phyloP scores from a whole-genome alignment of 257 asterid genomes.

The Solanum habrochaites region DNA sequence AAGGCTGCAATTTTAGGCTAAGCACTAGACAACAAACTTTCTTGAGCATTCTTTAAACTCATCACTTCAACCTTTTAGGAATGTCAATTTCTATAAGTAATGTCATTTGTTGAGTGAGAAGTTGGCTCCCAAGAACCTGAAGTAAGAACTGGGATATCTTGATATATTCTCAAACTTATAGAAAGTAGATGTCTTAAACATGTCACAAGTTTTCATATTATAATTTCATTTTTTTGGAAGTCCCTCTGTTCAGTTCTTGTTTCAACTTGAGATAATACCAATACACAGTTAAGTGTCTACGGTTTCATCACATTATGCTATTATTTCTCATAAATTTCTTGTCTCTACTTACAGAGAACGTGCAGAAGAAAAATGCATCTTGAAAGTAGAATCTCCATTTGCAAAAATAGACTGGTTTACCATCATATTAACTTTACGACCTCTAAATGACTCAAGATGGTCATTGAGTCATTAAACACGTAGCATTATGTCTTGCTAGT shows the following conservation, averaged over 20 bases:
- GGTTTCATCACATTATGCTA: neutral
- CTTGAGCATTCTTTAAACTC: neutral
- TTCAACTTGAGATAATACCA: neutral
- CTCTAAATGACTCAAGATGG: neutral
- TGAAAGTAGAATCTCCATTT: conserved; percentile 14
- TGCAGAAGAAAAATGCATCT: conserved; percentile 31
- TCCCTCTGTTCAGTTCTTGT: neutral
- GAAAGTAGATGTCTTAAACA: neutral
- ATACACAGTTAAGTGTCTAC: neutral
- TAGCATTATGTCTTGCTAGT: neutral
- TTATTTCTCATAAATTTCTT: neutral
- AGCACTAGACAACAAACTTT: neutral
- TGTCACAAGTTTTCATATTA: neutral
- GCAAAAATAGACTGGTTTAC: conserved; percentile 34
- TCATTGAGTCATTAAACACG: neutral
- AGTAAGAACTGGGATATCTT: neutral
- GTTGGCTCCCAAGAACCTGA: neutral
- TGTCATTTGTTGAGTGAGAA: neutral
- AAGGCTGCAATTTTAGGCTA: neutral
- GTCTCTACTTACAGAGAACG: conserved; percentile 23
- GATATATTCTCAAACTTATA: neutral
- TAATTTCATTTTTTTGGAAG: neutral
- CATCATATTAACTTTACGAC: conserved; percentile 23
- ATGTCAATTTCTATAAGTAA: neutral
- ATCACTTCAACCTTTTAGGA: neutral